Evolutionary conservation across 2,329 filamentous ascomycete genomes (phyloP), one percentile per base, ranked within the genome.

Genomic region (Arthrobotrys sinensis): DNA sequence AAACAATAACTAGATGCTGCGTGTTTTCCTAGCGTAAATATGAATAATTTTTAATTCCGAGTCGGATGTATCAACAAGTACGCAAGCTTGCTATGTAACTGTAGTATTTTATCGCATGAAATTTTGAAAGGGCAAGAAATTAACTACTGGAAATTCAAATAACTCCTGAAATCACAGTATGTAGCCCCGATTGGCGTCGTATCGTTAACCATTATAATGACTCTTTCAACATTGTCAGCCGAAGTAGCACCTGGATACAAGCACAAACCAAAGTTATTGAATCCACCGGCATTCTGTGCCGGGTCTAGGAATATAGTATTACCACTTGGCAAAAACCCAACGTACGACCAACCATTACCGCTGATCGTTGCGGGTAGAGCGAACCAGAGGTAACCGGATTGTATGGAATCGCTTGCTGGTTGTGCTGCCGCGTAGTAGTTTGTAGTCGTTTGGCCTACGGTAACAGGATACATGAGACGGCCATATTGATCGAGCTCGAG

Each of bases 201-300:
- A 28, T 45, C 57, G 12, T 12, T 36, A 12, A 43, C n/a, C 36
- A 28, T 63, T 8, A 63, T n/a, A 45, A 63, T 14, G 7, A 63
- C 11, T 8, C 8, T 24, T 7, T 53, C 16, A 11, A 53, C 48
- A n/a, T 53, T 46, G 4, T 63, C 57, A 34, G 14, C 28, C 6
- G 52, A 1, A 6, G 21, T 34, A 36, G 38, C 16, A 10, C 43
- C 57, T 16, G 7, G 0, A 7, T n/a, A 63, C 16, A 12, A 21
- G 5, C 57, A 63, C 11, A 46, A 19, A 28, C 38, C 57, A 63
- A 63, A 63, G 1, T 34, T 34, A 19, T 43, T 45, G 28, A 45
- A 63, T 11, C 57, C 57, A 2, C 57, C 57, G 1, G 57, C 57
- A 16, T 16, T 63, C 57, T 46, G 57, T 8, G 57, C 28, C 2